Conservation (phyloP, 306 rosid species). For the Hippophae gyantsensis region DNA sequence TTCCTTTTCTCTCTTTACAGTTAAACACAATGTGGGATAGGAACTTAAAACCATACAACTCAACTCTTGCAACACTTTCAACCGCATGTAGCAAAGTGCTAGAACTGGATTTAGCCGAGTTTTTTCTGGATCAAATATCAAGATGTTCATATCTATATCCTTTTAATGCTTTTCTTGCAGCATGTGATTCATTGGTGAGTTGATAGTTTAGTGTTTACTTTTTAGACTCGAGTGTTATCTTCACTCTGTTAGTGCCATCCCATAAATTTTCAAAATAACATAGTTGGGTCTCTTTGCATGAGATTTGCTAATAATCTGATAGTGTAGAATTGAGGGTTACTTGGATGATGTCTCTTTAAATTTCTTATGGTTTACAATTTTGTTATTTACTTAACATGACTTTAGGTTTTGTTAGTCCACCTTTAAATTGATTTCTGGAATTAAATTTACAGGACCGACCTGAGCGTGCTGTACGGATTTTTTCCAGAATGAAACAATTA, state of each 20-base stretch:
- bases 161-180: slow-evolving; percentile 50
- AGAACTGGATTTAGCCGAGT: slow-evolving; percentile 65
- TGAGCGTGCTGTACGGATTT: slow-evolving; percentile 58
- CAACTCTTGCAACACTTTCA: slow-evolving; percentile 63
- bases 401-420: slow-evolving; percentile 15
- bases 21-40: slow-evolving; percentile 51
- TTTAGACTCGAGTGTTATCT: slow-evolving; percentile 8
- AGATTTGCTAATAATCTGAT: too few species aligned
- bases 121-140: slow-evolving; percentile 51
- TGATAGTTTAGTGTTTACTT: slow-evolving; percentile 13
- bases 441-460: slow-evolving; percentile 59
- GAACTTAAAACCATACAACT: slow-evolving; percentile 50
- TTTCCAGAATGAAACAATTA: slow-evolving; percentile 62
- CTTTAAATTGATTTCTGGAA: slow-evolving; percentile 11
- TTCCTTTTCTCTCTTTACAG: slow-evolving; percentile 39
- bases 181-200: slow-evolving; percentile 68
- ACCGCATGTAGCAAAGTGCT: slow-evolving; percentile 44
- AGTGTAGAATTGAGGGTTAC: background rate
- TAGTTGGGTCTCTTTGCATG: background rate
- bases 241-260: background rate
- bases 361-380: background rate
- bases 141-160: slow-evolving; percentile 30
- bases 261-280: slow-evolving; percentile 7
- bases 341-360: background rate
- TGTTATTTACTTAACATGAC: background rate